Evolutionary conservation across 768 basidiomycete genomes (phyloP).

Genomic region (Tylopilus sp.): DNA sequence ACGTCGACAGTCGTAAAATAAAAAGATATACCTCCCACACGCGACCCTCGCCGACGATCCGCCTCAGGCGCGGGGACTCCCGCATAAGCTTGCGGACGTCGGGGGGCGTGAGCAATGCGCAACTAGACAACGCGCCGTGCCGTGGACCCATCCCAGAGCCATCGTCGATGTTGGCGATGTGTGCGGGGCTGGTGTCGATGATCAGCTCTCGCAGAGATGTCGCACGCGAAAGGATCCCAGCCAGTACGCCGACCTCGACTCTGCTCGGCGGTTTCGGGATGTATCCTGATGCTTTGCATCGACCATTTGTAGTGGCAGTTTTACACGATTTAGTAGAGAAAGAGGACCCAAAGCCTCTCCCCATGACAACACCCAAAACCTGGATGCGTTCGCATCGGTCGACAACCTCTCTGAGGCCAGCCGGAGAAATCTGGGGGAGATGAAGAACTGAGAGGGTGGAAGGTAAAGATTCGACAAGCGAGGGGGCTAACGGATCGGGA

Average conservation of each 20-base stretch:
- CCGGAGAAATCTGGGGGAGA: slow-evolving; percentile 21
- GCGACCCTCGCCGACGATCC: slow-evolving; percentile 47
- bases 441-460: slow-evolving; percentile 31
- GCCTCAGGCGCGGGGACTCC: slow-evolving; percentile 35
- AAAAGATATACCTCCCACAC: slow-evolving; percentile 53
- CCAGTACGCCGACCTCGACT: slow-evolving; percentile 14
- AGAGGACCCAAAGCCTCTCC: slow-evolving; percentile 5
- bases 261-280: neutral
- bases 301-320: neutral
- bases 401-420: slow-evolving; percentile 19
- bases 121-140: neutral
- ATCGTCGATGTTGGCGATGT: neutral
- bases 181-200: slow-evolving; percentile 12
- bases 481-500: slow-evolving; percentile 19
- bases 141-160: neutral
- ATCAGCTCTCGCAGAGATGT: slow-evolving; percentile 13
- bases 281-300: neutral
- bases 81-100: slow-evolving; percentile 44
- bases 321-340: neutral
- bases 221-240: slow-evolving; percentile 14
- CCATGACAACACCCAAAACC: slow-evolving; percentile 19
- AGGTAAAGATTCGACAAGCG: slow-evolving; percentile 32
- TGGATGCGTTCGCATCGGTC: slow-evolving; percentile 18
- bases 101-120: slow-evolving; percentile 38
- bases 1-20: neutral